phyloP scores from a whole-genome alignment of 2,329 filamentous ascomycete genomes.

The Paracoccidioides brasiliensis region DNA sequence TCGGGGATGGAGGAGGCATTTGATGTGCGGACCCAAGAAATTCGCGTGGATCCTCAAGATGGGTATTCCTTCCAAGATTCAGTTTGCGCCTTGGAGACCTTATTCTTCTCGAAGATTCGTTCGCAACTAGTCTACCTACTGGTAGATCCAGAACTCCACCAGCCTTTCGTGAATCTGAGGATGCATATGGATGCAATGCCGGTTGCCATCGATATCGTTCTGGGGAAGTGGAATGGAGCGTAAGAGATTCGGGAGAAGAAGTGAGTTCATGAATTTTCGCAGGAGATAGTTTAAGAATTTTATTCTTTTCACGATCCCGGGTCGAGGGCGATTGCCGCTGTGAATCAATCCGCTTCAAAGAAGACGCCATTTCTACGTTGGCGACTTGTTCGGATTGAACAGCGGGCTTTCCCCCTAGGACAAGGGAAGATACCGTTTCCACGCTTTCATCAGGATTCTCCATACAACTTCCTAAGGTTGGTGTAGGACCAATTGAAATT shows the following conservation, averaged over 20 bases:
- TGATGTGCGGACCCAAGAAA: constrained; percentile 14
- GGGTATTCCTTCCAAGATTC: constrained; percentile 13
- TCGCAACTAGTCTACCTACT: constrained; percentile 11
- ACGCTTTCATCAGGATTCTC: not conserved
- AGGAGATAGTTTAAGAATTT: constrained; percentile 40
- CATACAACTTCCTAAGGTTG: not conserved
- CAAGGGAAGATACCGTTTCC: not conserved
- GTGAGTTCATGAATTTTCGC: constrained; percentile 44
- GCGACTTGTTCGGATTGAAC: constrained; percentile 3
- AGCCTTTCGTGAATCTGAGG: constrained; percentile 1
- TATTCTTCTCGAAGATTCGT: constrained; percentile 14
- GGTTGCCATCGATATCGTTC: constrained; percentile 15
- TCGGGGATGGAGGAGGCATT: constrained; percentile 6
- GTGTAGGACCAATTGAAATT: not conserved
- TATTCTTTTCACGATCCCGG: constrained; percentile 21
- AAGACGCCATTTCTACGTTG: not conserved
- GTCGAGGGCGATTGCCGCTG: constrained; percentile 6
- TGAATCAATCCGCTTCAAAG: not conserved
- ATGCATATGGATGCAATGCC: constrained; percentile 13
- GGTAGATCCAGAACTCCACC: constrained; percentile 4
- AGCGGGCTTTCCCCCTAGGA: constrained; percentile 7
- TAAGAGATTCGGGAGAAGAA: constrained; percentile 41
- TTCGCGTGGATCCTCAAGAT: constrained; percentile 16
- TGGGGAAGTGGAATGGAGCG: constrained; percentile 29
- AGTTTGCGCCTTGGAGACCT: constrained; percentile 9